A percentile compares a stretch with the other conserved stretches of the same genome.
phyloP scores from a whole-genome alignment of 2,329 filamentous ascomycete genomes.

The Colletotrichum melonis region DNA sequence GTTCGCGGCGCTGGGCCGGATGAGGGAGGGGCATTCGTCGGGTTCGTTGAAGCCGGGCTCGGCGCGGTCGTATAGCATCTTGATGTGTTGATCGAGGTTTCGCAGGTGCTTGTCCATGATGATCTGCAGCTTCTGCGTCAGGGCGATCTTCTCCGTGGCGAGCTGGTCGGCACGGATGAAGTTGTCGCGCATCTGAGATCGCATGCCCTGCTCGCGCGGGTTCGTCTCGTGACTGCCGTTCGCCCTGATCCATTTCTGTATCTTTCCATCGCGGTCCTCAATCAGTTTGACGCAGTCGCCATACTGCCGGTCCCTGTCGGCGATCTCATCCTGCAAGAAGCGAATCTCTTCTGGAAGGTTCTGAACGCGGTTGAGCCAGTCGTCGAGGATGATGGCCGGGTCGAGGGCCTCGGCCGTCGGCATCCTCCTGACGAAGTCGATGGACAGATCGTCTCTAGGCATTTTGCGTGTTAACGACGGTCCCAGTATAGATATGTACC shows the following conservation, averaged over 20 bases:
- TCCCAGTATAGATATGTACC: constrained; percentile 10
- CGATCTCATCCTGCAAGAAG: constrained; percentile 85
- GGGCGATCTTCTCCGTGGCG: constrained; percentile 78
- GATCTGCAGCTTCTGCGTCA: constrained; percentile 72
- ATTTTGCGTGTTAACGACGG: constrained; percentile 72
- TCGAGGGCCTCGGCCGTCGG: constrained; percentile 71
- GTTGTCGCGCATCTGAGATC: constrained; percentile 74
- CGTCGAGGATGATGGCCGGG: constrained; percentile 78
- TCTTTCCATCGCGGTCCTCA: constrained; percentile 76
- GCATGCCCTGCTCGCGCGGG: constrained; percentile 78
- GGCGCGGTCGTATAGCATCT: constrained; percentile 68
- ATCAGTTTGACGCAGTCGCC: constrained; percentile 76
- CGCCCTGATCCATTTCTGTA: constrained; percentile 84
- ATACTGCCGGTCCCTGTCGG: constrained; percentile 81
- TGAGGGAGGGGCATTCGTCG: constrained; percentile 71
- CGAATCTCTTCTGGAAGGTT: constrained; percentile 86
- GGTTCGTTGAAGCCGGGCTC: constrained; percentile 72
- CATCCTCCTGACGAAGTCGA: constrained; percentile 77
- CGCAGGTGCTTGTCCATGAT: constrained; percentile 72
- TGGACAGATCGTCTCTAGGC: constrained; percentile 79
- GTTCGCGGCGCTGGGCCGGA: constrained; percentile 69
- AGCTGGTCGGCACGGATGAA: constrained; percentile 77
- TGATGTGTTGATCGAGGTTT: constrained; percentile 72
- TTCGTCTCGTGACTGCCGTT: constrained; percentile 80
- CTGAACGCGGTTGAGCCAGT: constrained; percentile 79